These are phyloP conservation scores for Hyaloscypha finlandica DNA, from an alignment of 495 filamentous ascomycete species.

Conservation along the genomic window DNA sequence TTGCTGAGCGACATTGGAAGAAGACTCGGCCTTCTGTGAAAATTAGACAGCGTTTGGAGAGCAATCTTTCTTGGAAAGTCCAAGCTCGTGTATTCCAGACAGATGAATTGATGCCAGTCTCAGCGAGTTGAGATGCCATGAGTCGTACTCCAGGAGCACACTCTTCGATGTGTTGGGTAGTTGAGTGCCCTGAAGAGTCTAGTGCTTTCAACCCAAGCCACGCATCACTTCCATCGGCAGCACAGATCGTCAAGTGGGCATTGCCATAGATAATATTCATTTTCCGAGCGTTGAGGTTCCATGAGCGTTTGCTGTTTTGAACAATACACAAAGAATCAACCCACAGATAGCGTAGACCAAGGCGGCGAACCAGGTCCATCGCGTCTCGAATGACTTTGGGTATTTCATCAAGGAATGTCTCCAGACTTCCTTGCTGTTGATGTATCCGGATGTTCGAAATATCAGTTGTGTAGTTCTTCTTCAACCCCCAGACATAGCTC, in stretches of 20 bases:
- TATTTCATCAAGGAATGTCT: constrained; percentile 21
- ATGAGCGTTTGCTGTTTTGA: constrained; percentile 21
- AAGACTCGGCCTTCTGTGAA: constrained; percentile 33
- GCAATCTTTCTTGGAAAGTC: constrained; percentile 44
- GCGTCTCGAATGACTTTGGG: constrained; percentile 34
- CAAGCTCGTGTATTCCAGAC: constrained; percentile 38
- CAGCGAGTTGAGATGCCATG: constrained; percentile 20
- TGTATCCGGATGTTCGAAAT: constrained; percentile 24
- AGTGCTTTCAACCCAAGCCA: constrained; percentile 29
- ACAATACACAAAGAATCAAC: constrained; percentile 32
- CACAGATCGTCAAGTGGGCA: constrained; percentile 35
- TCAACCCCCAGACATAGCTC: constrained; percentile 40
- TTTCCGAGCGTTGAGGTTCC: constrained; percentile 26
- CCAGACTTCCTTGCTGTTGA: constrained; percentile 24
- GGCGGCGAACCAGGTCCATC: constrained; percentile 24
- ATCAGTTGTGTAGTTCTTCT: constrained; percentile 27
- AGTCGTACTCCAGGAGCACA: constrained; percentile 22
- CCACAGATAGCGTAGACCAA: constrained; percentile 42
- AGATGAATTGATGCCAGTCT: constrained; percentile 27
- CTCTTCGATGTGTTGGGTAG: constrained; percentile 11
- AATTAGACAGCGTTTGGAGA: constrained; percentile 36
- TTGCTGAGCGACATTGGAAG: constrained; percentile 36
- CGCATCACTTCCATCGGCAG: constrained; percentile 29
- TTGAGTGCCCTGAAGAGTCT: constrained; percentile 13
- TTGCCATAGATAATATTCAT: constrained; percentile 36